Evolutionary conservation across 2,329 filamentous ascomycete species (phyloP).

Genomic region (Pleomassaria siparia): DNA sequence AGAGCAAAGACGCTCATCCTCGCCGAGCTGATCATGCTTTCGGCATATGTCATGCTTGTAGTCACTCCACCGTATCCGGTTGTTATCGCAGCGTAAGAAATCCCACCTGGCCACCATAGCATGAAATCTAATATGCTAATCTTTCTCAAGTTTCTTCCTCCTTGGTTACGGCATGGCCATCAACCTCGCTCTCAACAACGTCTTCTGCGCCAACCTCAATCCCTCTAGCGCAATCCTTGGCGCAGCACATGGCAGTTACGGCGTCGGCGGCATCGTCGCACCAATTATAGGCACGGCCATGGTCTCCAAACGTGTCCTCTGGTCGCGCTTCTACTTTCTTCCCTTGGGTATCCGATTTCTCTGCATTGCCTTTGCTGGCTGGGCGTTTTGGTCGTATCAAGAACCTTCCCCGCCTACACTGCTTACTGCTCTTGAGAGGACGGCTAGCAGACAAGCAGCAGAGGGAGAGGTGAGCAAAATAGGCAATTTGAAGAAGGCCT

Average conservation of each 20-base stretch:
- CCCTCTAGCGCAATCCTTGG: constrained; percentile 59
- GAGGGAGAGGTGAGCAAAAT: constrained; percentile 44
- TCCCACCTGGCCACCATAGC: not conserved
- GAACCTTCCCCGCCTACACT: constrained; percentile 55
- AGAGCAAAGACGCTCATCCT: constrained; percentile 65
- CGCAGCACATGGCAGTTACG: constrained; percentile 65
- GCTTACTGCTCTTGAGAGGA: constrained; percentile 46
- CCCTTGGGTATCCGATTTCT: constrained; percentile 59
- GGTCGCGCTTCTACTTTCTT: constrained; percentile 74
- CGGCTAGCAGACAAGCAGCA: constrained; percentile 45
- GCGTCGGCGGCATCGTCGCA: constrained; percentile 56
- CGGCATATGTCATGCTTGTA: constrained; percentile 67
- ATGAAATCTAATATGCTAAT: constrained; percentile 12
- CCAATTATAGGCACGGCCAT: constrained; percentile 76
- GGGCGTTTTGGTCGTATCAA: constrained; percentile 72
- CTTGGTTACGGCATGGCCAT: constrained; percentile 58
- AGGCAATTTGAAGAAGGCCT: constrained; percentile 53
- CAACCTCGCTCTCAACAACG: constrained; percentile 58
- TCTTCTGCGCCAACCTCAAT: constrained; percentile 57
- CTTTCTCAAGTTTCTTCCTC: constrained; percentile 63
- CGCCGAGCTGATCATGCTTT: constrained; percentile 57
- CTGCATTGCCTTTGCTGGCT: constrained; percentile 62
- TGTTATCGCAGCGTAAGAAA: constrained; percentile 55
- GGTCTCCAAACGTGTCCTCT: constrained; percentile 61
- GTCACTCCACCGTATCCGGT: constrained; percentile 69